Evolutionary conservation across 257 asterid species (phyloP).

Genomic region (Nicotiana noctiflora): DNA sequence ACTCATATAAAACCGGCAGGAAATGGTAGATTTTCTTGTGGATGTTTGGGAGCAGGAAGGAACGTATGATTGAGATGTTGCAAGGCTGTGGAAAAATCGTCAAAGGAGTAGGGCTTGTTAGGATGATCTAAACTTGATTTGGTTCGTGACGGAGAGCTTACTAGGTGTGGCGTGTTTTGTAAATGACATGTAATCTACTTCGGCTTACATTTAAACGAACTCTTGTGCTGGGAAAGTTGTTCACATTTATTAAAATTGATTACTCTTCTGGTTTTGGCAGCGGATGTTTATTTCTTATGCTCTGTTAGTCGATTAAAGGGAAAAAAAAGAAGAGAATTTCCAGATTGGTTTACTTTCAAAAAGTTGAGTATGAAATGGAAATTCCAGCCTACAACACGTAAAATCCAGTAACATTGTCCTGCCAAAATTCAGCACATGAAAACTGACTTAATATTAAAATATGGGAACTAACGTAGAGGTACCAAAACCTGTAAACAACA

Average conservation of each 20-base stretch:
- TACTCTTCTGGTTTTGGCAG: too few relatives aligned
- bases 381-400: neutral
- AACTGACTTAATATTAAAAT: neutral
- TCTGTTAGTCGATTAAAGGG: too few relatives aligned
- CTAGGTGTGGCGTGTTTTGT: neutral
- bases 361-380: neutral
- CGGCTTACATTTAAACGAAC: too few relatives aligned
- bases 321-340: too few relatives aligned
- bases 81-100: neutral
- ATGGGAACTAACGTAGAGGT: neutral
- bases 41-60: slow-evolving; percentile 85
- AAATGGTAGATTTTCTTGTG: slow-evolving; percentile 77
- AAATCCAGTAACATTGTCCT: neutral
- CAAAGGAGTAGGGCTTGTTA: neutral
- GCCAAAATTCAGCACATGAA: neutral
- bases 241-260: too few relatives aligned
- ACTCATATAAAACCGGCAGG: too few relatives aligned
- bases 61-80: slow-evolving; percentile 34
- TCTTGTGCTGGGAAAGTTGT: too few relatives aligned
- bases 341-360: neutral
- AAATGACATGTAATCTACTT: neutral
- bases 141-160: neutral
- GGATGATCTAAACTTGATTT: neutral
- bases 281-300: too few relatives aligned
- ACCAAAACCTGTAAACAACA: neutral